Base-by-base conservation (phyloP, 164 flowering plant species). In the Vitis riparia region DNA sequence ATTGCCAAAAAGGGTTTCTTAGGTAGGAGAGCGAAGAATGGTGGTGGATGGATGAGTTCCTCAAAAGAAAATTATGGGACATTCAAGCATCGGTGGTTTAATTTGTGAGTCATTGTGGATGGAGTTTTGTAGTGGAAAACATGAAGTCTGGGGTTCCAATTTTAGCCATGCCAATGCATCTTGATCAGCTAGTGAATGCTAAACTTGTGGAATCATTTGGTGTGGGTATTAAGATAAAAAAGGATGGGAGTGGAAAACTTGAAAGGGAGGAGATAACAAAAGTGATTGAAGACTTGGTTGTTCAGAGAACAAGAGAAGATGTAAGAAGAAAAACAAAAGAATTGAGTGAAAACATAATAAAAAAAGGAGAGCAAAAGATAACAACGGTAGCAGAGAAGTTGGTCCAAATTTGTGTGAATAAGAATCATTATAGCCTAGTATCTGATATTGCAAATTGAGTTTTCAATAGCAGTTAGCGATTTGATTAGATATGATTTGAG, bases 71-170 rank as follows among this genome's bases (percentile, higher is more conserved):
- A 72, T 78, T 3, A n/a, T 78, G 5, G 11, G 5, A 9, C 81
- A 72, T 56, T 2, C 15, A 2, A 68, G 74, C 59, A 32, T 72
- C 11, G 81, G 81, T 0, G 81, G 78, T 14, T 73, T 77, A 53
- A 71, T 77, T 19, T 19, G 19, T 19, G 62, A 77, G 77, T 51
- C 80, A 77, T 16, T 79, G 79, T 44, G 79, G 79, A 30, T 79
- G 79, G 82, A 72, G 68, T 48, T 79, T 79, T 2, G 60, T 67
- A 16, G 23, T 73, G 72, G 82, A 79, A 58, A 56, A 74, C 19
- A 48, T 78, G 68, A 56, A 27, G 14, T 37, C n/a, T 57, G 78
- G 78, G 3, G 78, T 78, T 9, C 76, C 81, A 9, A 69, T 78
- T 0, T 47, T 78, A 5, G 76, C 76, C 0, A 23, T 69, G 66